Evolutionary conservation across 2,329 filamentous ascomycete species (phyloP).

Genomic region (Juglanconis juglandina): DNA sequence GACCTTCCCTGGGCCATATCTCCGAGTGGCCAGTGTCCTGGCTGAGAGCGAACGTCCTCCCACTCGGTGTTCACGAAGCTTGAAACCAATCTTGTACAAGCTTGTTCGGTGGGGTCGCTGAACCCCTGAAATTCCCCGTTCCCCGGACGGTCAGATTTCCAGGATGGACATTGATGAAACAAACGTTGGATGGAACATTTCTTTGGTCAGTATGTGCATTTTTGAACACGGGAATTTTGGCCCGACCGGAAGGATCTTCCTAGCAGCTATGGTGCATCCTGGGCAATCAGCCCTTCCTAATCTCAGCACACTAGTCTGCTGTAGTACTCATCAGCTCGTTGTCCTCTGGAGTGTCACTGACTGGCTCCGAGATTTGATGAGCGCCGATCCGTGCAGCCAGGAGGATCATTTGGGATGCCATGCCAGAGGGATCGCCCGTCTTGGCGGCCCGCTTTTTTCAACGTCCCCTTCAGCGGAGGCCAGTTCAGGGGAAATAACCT

Average conservation of each 20-base stretch:
- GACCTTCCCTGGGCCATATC: too few species aligned
- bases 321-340: not conserved
- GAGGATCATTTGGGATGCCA: not conserved
- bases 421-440: not conserved
- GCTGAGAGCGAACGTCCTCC: not conserved
- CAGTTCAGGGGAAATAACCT: not conserved
- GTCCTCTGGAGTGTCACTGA: not conserved
- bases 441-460: not conserved
- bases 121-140: not conserved
- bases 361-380: constrained; percentile 8
- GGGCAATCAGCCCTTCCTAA: not conserved
- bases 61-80: not conserved
- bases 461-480: not conserved
- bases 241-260: not conserved
- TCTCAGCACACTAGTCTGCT: not conserved
- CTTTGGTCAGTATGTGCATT: not conserved
- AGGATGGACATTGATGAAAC: too few species aligned
- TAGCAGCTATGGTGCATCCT: not conserved
- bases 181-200: not conserved
- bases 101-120: not conserved
- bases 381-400: constrained; percentile 5
- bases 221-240: not conserved
- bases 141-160: too few species aligned
- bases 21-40: too few species aligned
- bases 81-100: not conserved